phyloP scores from a whole-genome alignment of 306 rosid species.

The Malus sieversii region DNA sequence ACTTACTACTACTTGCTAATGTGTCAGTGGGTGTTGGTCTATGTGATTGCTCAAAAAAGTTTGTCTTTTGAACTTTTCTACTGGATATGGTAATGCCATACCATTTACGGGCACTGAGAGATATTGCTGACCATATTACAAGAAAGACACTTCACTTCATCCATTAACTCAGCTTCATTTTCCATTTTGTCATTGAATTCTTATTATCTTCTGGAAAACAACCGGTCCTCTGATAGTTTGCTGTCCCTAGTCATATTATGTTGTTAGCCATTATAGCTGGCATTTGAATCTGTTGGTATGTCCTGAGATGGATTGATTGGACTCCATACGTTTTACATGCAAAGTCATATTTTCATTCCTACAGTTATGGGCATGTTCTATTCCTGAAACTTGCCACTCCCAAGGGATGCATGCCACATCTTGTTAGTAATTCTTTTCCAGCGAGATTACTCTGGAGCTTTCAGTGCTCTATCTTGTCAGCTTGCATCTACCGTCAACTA shows the following conservation, averaged over 20 bases:
- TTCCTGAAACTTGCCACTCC: background rate
- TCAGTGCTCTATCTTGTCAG: background rate
- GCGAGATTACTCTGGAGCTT: background rate
- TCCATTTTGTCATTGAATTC: background rate
- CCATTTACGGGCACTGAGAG: background rate
- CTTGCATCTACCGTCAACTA: background rate
- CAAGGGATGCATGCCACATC: background rate
- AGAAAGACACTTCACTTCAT: background rate
- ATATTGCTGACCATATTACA: background rate
- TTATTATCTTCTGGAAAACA: constrained; percentile 34
- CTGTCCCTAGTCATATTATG: background rate
- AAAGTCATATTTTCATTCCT: background rate
- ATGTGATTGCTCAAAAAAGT: background rate
- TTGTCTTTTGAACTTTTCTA: background rate
- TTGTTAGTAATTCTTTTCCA: background rate
- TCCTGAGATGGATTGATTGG: background rate
- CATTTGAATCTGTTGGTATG: background rate
- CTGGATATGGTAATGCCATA: background rate
- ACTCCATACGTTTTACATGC: background rate
- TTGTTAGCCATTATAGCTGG: background rate
- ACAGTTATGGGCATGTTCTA: background rate
- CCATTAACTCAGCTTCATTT: background rate
- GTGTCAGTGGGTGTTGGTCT: background rate
- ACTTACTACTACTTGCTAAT: background rate
- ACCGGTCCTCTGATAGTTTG: constrained; percentile 75